Base-by-base conservation (phyloP, 2,329 filamentous ascomycete genomes). In the Phyllosticta citribraziliensis region DNA sequence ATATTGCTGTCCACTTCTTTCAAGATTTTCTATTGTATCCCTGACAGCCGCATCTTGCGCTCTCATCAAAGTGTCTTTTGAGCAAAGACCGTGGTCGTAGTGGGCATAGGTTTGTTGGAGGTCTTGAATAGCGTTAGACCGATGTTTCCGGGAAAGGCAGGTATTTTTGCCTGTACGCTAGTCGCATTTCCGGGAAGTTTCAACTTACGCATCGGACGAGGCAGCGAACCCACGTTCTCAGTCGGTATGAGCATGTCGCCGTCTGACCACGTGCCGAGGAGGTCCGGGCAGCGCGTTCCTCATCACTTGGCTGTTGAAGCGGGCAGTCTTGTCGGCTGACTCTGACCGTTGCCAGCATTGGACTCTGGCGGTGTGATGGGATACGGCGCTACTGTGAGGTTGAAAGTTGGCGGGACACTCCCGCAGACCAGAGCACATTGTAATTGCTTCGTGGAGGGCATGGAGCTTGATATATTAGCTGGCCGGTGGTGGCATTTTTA, bases 201-300 rank as follows among this genome's bases (percentile, higher is more conserved):
- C 52, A 24, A 60, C 58, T 60, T 60, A 60, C 58, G 58, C 58
- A 60, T 60, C 24, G 58, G 58, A 56, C 58, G 58, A 20, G 58
- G 58, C 40, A 60, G 58, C 24, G 58, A 60, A 60, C 58, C 58
- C 58, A 60, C 58, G 55, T 52, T 60, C 55, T 60, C 58, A 47
- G 58, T 60, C 52, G 58, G 58, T 52, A 60, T 54, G 12, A 60
- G 19, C 19, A 60, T 50, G 52, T 47, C 40, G 40, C 40, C 40
- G 40, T 47, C 14, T n/a, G 14, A 47, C 40, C 40, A 47, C 40
- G 40, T 47, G 40, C 40, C 40, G 40, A 47, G 40, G 40, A n/a
- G 17, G 40, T 47, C 40, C 40, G 40, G 40, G 14, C 40, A 47
- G 40, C 40, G 40, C 14, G 40, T 47, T 47, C 40, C 40, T 47